Evolutionary conservation across 768 basidiomycete genomes (phyloP), one percentile per base, ranked within the genome.

Genomic region (Lactarius psammicola): DNA sequence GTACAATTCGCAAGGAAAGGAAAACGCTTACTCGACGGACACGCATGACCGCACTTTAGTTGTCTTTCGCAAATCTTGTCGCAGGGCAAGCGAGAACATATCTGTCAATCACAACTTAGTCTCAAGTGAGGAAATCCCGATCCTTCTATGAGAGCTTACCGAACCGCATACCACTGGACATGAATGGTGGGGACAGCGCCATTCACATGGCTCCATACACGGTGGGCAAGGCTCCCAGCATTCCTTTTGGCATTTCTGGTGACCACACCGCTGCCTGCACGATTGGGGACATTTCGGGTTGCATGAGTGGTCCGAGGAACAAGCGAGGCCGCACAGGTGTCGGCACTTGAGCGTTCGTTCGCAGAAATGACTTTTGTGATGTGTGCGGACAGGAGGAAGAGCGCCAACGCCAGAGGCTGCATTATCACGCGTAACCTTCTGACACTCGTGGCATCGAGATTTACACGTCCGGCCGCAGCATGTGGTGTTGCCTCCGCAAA

Each of bases 51-150:
- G 62, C 79, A 80, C 2, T 23, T 0, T 2, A 80, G 71, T 18
- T 23, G 28, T 23, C 71, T 63, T 13, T 11, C 34, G 62, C 79
- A 80, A 1, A 71, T 70, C 34, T 68, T 51, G 60, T 80, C 75
- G 62, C 78, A 79, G 2, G 79, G 80, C 1, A 79, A 71, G 2
- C 77, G 71, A 6, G 75, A 71, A 65, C 80, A 80, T 31, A 76
- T 74, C 78, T 79, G 53, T 11, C 3, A 2, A 26, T 15, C 2
- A 9, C 23, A 13, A 2, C 4, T 67, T 38, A 65, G 51, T 33
- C 20, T 11, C 23, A n/a, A 30, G 2, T 8, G 13, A 3, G 46
- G 7, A 17, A 40, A 31, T 3, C n/a, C 62, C 2, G n/a, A 31
- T 11, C 20, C 33, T 8, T 55, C n/a, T n/a, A 7, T 23, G 0